These are phyloP conservation scores for Ananas comosus DNA, from an alignment of 176 grass and related monocot genomes.

Conservation along the genomic window DNA sequence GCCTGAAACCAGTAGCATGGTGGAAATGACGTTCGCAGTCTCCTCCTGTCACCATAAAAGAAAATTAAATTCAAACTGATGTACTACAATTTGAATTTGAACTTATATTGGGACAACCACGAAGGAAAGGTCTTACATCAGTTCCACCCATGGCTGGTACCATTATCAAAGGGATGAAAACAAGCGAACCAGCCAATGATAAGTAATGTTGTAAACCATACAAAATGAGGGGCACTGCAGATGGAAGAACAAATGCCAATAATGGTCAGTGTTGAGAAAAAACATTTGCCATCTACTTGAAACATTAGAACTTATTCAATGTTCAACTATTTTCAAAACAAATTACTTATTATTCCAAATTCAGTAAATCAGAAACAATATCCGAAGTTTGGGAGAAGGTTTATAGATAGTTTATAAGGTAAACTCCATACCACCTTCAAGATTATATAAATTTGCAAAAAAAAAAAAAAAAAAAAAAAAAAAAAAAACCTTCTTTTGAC, in stretches of 20 bases:
- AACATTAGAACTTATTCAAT: not conserved
- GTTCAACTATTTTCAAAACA: not conserved
- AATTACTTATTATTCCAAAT: too few relatives aligned
- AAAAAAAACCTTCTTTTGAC: too few relatives aligned
- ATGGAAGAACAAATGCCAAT: conserved; percentile 25
- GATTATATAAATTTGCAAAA: too few relatives aligned
- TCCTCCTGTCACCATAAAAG: conserved; percentile 63
- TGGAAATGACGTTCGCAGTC: conserved; percentile 92
- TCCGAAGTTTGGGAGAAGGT: too few relatives aligned
- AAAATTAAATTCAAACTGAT: conserved; percentile 4
- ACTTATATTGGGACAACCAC: not conserved
- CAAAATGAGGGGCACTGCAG: conserved; percentile 66
- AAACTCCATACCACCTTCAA: too few relatives aligned
- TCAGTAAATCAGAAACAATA: too few relatives aligned
- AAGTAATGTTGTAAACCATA: conserved; percentile 97
- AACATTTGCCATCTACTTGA: not conserved
- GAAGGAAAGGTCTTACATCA: conserved; percentile 55
- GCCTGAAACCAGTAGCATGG: conserved; percentile 77
- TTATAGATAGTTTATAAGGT: too few relatives aligned
- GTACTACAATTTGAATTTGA: conserved; percentile 1
- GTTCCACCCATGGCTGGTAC: conserved; percentile 90
- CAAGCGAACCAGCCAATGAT: conserved; percentile 91
- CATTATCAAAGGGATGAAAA: conserved; percentile 97
- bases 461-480: too few relatives aligned
- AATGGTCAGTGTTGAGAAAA: conserved; percentile 1